Conservation (phyloP, 371 early-diverging fungal species). For the Apophysomyces elegans region DNA sequence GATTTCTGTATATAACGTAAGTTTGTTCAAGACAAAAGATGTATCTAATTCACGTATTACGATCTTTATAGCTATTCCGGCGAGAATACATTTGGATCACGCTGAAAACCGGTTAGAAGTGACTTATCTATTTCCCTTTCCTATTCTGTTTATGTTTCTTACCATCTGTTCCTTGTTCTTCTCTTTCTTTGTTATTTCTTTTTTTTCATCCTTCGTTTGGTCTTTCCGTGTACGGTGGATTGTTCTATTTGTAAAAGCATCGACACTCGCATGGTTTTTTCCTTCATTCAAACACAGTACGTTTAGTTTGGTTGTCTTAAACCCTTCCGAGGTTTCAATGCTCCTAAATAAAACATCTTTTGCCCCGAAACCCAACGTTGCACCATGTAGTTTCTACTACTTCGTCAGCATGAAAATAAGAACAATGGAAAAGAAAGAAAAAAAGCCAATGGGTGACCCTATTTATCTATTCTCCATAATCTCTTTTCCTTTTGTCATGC, state of each 20-base stretch:
- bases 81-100: constrained; percentile 81
- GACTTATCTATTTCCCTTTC: not conserved
- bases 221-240: constrained; percentile 2
- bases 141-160: constrained; percentile 12
- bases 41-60: not conserved
- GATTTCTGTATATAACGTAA: constrained; percentile 91
- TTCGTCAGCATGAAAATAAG: too few relatives aligned
- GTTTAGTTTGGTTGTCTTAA: not conserved
- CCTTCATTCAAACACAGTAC: not conserved
- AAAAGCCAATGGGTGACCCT: not conserved
- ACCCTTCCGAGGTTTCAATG: not conserved
- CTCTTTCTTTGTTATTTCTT: constrained; percentile 10
- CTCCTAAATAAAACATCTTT: too few relatives aligned
- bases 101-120: constrained; percentile 2
- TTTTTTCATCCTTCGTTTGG: constrained; percentile 8
- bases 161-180: constrained; percentile 1
- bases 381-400: too few relatives aligned
- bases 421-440: not conserved
- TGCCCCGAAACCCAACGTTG: too few relatives aligned
- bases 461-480: too few relatives aligned
- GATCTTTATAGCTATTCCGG: constrained; percentile 65
- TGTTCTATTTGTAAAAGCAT: constrained; percentile 1
- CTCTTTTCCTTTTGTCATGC: not conserved
- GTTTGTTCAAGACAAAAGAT: constrained; percentile 11
- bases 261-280: not conserved